Base-by-base conservation (phyloP, 169 alveolate species). In the Cytauxzoon felis region DNA sequence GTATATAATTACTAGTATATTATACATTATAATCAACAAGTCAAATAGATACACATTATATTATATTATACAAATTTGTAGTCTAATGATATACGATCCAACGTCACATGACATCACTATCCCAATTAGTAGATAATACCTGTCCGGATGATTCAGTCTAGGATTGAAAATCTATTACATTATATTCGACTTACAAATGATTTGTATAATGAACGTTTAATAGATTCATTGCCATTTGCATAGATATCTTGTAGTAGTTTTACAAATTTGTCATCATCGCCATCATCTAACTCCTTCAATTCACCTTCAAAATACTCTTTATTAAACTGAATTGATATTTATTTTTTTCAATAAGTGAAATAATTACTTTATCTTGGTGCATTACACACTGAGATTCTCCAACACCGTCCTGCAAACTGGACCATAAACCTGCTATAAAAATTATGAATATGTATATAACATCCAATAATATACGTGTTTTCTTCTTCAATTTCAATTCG, bases 221-320 rank as follows among this genome's bases (percentile, higher is more conserved):
- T 64, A 23, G 63, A 48, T 13, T 75, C 85, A 41, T 75, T 73
- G 18, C 85, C 80, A 24, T 56, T 65, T 52, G 73, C 33, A 38
- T 75, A 75, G 2, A 64, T 75, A 13, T 49, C 81, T 7, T 27
- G 23, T 30, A 75, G 24, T 18, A 75, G 19, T 33, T 64, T 40
- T 51, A 75, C 6, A 23, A 72, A 52, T 23, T 30, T 18, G 16
- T 54, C 78, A 8, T 72, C 79, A 0, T 30, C n/a, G 8, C n/a
- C 2, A 3, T 69, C 61, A 1, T 60, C 64, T 4, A 11, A n/a
- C 4, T 2, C 67, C n/a, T 1, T 34, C 18, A 63, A 9, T 24
- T 53, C 53, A 0, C 13, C 3, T 13, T 72, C 69, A 32, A 65
- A 6, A 18, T 5, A 13, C n/a, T 34, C 57, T 7, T 64, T 72